Conservation (phyloP, 2,329 filamentous ascomycete species). For the Albifimbria verrucaria region DNA sequence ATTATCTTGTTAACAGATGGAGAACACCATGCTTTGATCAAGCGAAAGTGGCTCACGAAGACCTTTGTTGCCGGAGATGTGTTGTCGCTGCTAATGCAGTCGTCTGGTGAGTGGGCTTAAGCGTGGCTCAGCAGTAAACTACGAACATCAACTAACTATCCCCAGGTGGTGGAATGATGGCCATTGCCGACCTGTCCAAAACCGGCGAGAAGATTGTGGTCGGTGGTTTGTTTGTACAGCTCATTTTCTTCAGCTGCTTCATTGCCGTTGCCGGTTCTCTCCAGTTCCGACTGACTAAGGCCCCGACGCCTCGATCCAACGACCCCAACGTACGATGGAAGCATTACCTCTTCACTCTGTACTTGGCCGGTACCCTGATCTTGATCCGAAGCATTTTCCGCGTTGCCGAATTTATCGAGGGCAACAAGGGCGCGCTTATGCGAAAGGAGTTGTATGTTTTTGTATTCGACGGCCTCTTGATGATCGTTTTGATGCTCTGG, state of each 20-base stretch:
- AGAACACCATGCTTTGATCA: slow-evolving; percentile 34
- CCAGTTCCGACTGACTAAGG: slow-evolving; percentile 23
- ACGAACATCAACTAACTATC: neutral
- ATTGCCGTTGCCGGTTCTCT: slow-evolving; percentile 39
- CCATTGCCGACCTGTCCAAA: slow-evolving; percentile 1
- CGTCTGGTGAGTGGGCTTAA: slow-evolving; percentile 9
- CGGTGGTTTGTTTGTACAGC: slow-evolving; percentile 47
- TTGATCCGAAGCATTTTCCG: slow-evolving; percentile 35
- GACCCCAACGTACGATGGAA: slow-evolving; percentile 19
- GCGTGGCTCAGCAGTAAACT: neutral
- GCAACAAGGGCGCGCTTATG: slow-evolving; percentile 28
- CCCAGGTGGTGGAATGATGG: slow-evolving; percentile 7
- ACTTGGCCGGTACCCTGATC: slow-evolving; percentile 23
- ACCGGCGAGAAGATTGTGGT: slow-evolving; percentile 44
- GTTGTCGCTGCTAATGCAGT: slow-evolving; percentile 31
- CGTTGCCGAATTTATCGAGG: slow-evolving; percentile 33
- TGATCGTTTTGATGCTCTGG: slow-evolving; percentile 25
- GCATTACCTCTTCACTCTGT: slow-evolving; percentile 17
- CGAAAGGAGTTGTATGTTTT: slow-evolving; percentile 31
- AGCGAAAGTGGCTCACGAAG: slow-evolving; percentile 39
- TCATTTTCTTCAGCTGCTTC: slow-evolving; percentile 50
- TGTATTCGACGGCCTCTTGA: slow-evolving; percentile 34
- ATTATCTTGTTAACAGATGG: slow-evolving; percentile 31
- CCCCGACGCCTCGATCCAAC: neutral
- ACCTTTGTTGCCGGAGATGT: slow-evolving; percentile 46